A percentile compares a stretch with the other conserved stretches of the same genome.
These are phyloP conservation scores for Solanum appendiculatum DNA, from an alignment of 257 asterid species.

Conservation along the genomic window DNA sequence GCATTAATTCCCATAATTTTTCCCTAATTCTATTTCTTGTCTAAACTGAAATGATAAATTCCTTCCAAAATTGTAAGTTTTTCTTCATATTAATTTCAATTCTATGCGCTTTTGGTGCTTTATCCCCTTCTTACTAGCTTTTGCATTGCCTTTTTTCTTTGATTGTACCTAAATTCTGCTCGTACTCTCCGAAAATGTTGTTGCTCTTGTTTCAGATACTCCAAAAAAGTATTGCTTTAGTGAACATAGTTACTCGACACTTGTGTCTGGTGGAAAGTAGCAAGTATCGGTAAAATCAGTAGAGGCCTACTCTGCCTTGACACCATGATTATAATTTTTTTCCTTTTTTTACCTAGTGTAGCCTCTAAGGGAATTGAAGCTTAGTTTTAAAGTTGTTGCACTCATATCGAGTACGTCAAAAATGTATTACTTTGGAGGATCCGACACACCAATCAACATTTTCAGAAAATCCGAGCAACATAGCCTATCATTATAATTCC, in stretches of 20 bases:
- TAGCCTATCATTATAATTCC: neutral
- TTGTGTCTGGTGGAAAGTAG: neutral
- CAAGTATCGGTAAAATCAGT: neutral
- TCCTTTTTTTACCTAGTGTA: neutral
- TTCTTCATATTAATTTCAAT: neutral
- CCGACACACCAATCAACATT: neutral
- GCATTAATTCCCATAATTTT: conserved; percentile 2
- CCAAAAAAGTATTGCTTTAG: neutral
- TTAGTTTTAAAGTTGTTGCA: neutral
- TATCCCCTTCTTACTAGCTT: neutral
- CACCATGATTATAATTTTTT: neutral
- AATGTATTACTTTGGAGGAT: neutral
- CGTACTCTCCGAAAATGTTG: neutral
- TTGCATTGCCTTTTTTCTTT: neutral
- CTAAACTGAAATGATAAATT: neutral
- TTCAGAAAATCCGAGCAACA: neutral
- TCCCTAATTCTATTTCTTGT: neutral
- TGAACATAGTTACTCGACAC: neutral
- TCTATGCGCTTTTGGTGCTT: neutral
- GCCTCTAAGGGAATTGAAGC: neutral
- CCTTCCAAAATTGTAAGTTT: neutral
- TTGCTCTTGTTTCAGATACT: neutral
- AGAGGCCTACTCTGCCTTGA: neutral
- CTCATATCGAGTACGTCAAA: neutral
- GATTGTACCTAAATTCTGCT: neutral